Conservation (phyloP, 768 basidiomycete genomes). For the Termitomyces sp. region DNA sequence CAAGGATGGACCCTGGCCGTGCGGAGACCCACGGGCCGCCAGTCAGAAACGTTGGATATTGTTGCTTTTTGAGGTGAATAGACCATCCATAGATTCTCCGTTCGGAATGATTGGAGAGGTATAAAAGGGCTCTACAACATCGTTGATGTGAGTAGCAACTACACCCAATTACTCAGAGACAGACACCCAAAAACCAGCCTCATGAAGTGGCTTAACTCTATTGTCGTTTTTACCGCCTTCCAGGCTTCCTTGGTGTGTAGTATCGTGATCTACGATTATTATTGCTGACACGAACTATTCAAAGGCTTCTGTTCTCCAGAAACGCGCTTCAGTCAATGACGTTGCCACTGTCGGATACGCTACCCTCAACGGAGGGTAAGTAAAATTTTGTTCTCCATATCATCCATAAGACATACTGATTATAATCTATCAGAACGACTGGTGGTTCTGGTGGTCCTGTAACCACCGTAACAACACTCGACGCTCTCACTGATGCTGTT, state of each 20-base stretch:
- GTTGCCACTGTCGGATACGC: slow-evolving; percentile 36
- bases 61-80: not conserved
- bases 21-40: slow-evolving; percentile 10
- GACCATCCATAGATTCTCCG: slow-evolving; percentile 1
- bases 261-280: not conserved
- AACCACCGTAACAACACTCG: slow-evolving; percentile 39
- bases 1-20: not conserved
- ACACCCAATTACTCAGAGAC: not conserved
- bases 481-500: slow-evolving; percentile 36
- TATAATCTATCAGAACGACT: slow-evolving; percentile 27
- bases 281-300: not conserved
- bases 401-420: not conserved
- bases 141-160: not conserved
- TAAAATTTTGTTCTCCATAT: not conserved
- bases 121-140: not conserved
- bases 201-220: slow-evolving; percentile 20
- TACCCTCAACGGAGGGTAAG: slow-evolving; percentile 31
- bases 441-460: slow-evolving; percentile 39
- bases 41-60: not conserved
- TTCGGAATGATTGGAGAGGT: not conserved
- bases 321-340: slow-evolving; percentile 32
- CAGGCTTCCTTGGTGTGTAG: slow-evolving; percentile 14
- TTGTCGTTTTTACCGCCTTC: slow-evolving; percentile 15
- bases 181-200: not conserved
- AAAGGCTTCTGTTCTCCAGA: slow-evolving; percentile 19